Evolutionary conservation across 2,329 filamentous ascomycete species (phyloP).

Genomic region (Acarospora socialis): DNA sequence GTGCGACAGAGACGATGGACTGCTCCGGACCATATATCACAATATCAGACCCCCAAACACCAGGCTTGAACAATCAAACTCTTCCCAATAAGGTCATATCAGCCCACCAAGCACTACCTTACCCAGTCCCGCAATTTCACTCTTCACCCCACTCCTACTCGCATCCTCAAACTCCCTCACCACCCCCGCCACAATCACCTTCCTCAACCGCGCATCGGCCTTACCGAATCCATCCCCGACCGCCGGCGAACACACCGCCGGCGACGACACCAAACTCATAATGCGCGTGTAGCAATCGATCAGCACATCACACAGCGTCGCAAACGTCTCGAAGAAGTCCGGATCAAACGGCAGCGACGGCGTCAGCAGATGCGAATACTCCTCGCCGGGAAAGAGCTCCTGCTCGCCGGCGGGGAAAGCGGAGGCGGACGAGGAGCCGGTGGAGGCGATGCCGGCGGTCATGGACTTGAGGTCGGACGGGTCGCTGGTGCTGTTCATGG

Average conservation of each 20-base stretch:
- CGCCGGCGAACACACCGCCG: conserved; percentile 53
- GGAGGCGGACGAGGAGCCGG: conserved; percentile 21
- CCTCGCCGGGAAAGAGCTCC: conserved; percentile 65
- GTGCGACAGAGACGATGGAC: too few relatives aligned
- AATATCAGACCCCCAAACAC: not conserved
- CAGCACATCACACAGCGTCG: conserved; percentile 85
- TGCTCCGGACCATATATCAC: not conserved
- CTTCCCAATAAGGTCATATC: conserved; percentile 46
- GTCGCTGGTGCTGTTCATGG: conserved; percentile 32
- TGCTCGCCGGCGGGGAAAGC: conserved; percentile 24
- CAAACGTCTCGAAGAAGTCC: conserved; percentile 93
- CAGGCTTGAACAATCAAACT: too few relatives aligned
- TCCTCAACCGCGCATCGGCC: conserved; percentile 70
- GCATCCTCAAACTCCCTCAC: conserved; percentile 89
- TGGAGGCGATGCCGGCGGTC: conserved; percentile 26
- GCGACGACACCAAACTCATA: conserved; percentile 57
- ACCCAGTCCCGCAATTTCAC: conserved; percentile 71
- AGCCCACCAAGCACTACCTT: conserved; percentile 82
- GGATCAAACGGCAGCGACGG: conserved; percentile 88
- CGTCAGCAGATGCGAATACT: conserved; percentile 81
- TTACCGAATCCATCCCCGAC: conserved; percentile 82
- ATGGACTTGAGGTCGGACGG: conserved; percentile 33
- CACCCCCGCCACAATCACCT: conserved; percentile 74
- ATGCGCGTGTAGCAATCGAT: conserved; percentile 83
- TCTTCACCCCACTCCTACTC: conserved; percentile 59